phyloP scores from a whole-genome alignment of 371 early-diverging fungal genomes.

The Mucor saturninus region DNA sequence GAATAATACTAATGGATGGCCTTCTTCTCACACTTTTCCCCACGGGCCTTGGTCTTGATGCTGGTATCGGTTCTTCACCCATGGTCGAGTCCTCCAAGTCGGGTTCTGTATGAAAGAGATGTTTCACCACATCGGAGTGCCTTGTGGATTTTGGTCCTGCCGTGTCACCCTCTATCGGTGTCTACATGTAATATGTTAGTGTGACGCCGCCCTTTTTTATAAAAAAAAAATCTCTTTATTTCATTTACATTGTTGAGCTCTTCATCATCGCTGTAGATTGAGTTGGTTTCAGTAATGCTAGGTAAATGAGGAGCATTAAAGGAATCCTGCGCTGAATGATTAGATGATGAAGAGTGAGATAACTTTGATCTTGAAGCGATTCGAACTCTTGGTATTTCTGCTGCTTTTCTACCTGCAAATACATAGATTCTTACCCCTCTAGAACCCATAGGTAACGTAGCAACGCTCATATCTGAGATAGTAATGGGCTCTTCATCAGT shows the following conservation, averaged over 20 bases:
- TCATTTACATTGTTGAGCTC: background rate
- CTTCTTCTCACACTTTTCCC: background rate
- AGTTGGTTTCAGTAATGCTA: no score
- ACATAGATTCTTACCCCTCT: constrained; percentile 14
- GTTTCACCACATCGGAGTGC: constrained; percentile 2
- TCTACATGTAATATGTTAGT: background rate
- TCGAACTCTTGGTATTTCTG: constrained; percentile 8
- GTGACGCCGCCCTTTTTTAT: no score
- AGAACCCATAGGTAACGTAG: constrained; percentile 3
- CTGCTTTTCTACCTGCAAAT: constrained; percentile 23
- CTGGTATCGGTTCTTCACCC: background rate
- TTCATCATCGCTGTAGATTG: background rate
- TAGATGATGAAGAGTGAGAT: constrained; percentile 4
- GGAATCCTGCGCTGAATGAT: background rate
- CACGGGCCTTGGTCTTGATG: background rate
- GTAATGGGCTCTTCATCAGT: constrained; percentile 11
- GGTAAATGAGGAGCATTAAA: background rate
- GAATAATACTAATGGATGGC: constrained; percentile 13
- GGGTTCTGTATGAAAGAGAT: constrained; percentile 12
- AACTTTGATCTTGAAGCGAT: background rate
- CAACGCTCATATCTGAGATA: constrained; percentile 28
- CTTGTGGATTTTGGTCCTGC: background rate
- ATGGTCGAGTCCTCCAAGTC: background rate
- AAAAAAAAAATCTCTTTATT: no score
- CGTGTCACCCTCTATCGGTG: background rate